Evolutionary conservation across 495 filamentous ascomycete species (phyloP).

Genomic region (Penicillium dipodomyicola): DNA sequence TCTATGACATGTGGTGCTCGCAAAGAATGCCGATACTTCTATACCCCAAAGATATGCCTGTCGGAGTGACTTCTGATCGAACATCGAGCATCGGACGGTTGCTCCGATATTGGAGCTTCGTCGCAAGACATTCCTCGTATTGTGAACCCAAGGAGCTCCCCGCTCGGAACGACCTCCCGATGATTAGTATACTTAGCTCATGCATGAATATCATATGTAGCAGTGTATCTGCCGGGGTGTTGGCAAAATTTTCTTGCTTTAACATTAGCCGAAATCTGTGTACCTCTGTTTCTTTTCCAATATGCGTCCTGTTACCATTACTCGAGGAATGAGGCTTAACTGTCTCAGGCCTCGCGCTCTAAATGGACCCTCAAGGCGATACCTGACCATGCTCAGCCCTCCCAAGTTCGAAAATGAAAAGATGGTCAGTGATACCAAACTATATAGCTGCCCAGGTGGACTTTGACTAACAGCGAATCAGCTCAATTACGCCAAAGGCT

Average conservation of each 20-base stretch:
- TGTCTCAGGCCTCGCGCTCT: slow-evolving; percentile 1
- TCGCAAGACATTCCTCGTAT: background rate
- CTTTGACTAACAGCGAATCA: slow-evolving; percentile 11
- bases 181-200: background rate
- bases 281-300: background rate
- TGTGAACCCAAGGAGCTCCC: background rate
- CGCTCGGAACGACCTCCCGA: slow-evolving; percentile 3
- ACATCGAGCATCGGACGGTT: slow-evolving; percentile 3
- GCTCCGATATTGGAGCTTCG: background rate
- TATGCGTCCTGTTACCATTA: slow-evolving; percentile 17
- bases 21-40: too few relatives aligned
- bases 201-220: slow-evolving; percentile 1
- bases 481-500: slow-evolving; percentile 33
- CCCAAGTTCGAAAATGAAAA: slow-evolving; percentile 38
- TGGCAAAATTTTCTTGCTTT: background rate
- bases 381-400: slow-evolving; percentile 27
- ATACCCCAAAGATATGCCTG: too few relatives aligned
- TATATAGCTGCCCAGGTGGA: too few relatives aligned
- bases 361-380: slow-evolving; percentile 11
- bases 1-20: too few relatives aligned
- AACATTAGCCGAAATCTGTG: background rate
- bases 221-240: background rate
- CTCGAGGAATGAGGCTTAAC: slow-evolving; percentile 9
- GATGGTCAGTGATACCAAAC: slow-evolving; percentile 12
- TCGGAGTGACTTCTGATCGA: too few relatives aligned